Conservation (phyloP, 2,329 filamentous ascomycete genomes). For the Clonostachys rhizophaga region DNA sequence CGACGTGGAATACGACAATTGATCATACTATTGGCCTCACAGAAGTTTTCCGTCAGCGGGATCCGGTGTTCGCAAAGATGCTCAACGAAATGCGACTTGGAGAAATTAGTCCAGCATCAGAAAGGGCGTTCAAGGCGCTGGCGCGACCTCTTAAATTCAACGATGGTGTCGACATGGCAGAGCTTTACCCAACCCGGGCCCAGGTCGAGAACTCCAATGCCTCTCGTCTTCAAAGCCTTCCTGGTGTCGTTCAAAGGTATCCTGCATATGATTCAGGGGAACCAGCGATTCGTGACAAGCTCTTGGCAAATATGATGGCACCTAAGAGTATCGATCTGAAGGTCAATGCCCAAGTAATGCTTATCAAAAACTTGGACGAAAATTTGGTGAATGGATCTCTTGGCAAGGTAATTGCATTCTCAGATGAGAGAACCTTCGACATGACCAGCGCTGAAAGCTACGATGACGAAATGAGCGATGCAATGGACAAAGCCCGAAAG, state of each 20-base stretch:
- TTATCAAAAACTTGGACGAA: constrained; percentile 99
- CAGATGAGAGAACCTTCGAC: constrained; percentile 30
- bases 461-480: constrained; percentile 31
- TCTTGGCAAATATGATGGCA: constrained; percentile 90
- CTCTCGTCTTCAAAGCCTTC: constrained; percentile 65
- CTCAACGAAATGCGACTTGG: constrained; percentile 97
- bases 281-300: constrained; percentile 63
- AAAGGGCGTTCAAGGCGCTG: constrained; percentile 70
- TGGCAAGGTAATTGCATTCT: constrained; percentile 63
- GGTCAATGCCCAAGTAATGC: constrained; percentile 93
- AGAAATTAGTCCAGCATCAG: constrained; percentile 69
- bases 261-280: constrained; percentile 77
- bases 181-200: constrained; percentile 84
- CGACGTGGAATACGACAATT: constrained; percentile 87
- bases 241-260: constrained; percentile 64
- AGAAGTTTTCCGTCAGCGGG: constrained; percentile 93
- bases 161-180: constrained; percentile 69
- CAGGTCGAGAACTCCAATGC: constrained; percentile 89
- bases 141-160: constrained; percentile 66
- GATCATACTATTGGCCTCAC: constrained; percentile 94
- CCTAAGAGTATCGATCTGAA: constrained; percentile 77
- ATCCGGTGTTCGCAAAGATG: constrained; percentile 85
- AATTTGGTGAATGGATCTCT: constrained; percentile 90
- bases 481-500: constrained; percentile 43
- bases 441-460: constrained; percentile 34